Evolutionary conservation across 164 flowering plant species (phyloP), one percentile per base, ranked within the genome.

Genomic region (Vitis labrusca): DNA sequence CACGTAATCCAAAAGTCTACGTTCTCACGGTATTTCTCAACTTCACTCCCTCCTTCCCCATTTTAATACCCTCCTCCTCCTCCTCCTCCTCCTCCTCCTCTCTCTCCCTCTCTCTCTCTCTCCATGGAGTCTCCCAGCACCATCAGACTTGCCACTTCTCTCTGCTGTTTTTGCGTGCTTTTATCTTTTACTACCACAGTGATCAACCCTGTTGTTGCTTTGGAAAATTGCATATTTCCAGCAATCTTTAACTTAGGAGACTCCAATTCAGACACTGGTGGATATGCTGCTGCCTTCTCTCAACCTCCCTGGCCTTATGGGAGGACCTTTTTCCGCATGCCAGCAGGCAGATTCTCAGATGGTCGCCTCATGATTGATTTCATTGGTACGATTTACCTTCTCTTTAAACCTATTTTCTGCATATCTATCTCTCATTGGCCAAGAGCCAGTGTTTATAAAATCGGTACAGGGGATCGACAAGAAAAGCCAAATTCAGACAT

Each of bases 201-300:
- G 23, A 66, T 37, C 44, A 5, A 50, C 13, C 59, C 59, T 6
- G 47, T 14, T 14, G 13, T 52, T 14, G 60, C 59, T 30, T 8
- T 15, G 27, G 12, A 57, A 50, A 19, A 55, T 30, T 73, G 80
- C 49, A 15, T 50, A 10, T 78, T 78, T 58, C 78, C 78, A 2
- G 81, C 81, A 15, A 74, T 74, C 61, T 74, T 74, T 27, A 78
- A 74, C 68, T 74, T 78, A 3, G 81, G 76, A 3, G 81, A 74
- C 65, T 78, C 78, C 1, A 78, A 78, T 51, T 74, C 81, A 10
- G 81, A 78, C 56, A 78, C 81, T 17, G 81, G 78, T 10, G 81
- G 81, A 10, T 51, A 63, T 9, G 10, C 70, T 30, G 77, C 77
- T 6, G 16, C 66, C 17, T 67, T 71, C 9, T 0, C 1, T 37